Evolutionary conservation across 192 early-diverging fungal species (phyloP), one percentile per base, ranked within the genome.

Genomic region (Backusella westeae): DNA sequence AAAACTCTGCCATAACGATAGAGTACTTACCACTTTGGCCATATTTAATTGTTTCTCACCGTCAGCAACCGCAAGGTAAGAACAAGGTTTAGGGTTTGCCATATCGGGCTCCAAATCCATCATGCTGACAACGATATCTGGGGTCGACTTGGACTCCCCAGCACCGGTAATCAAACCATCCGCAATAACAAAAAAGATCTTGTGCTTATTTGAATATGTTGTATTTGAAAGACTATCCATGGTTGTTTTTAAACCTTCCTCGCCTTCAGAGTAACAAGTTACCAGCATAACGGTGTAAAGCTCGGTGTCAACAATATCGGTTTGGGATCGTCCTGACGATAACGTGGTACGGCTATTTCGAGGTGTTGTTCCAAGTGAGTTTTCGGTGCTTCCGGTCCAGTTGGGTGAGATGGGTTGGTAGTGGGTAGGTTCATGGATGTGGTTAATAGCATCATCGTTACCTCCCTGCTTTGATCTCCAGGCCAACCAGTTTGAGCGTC

Each of bases 211-310:
- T 44, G 94, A 93, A 81, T 96, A 98, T 59, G 91, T 88, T 6
- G 94, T 90, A 38, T 81, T 74, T 12, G 94, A 94, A 49, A 98
- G 84, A 70, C 93, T 95, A 83, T 96, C 92, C 79, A 96, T 84
- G 0, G 97, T 97, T 15, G 86, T 92, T 41, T 88, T 85, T 63
- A 96, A 86, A 0, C 94, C 94, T 32, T 80, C 86, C 44, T 93
- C 89, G 35, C 93, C 93, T 84, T 98, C 97, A 19, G 96, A 97
- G 82, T 98, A 98, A 78, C 94, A 95, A 1, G 95, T 94, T 6
- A 98, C 95, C 59, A 97, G 79, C 85, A 97, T 88, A 70, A 92
- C 73, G 1, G 92, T 91, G 72, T 89, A 93, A 34, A 92, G 81
- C 74, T 91, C 82, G 21, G 76, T 80, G 3, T 73, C 23, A 14